Evolutionary conservation across 2,329 filamentous ascomycete species (phyloP).

Genomic region (Ploettnerulaceae sp.): DNA sequence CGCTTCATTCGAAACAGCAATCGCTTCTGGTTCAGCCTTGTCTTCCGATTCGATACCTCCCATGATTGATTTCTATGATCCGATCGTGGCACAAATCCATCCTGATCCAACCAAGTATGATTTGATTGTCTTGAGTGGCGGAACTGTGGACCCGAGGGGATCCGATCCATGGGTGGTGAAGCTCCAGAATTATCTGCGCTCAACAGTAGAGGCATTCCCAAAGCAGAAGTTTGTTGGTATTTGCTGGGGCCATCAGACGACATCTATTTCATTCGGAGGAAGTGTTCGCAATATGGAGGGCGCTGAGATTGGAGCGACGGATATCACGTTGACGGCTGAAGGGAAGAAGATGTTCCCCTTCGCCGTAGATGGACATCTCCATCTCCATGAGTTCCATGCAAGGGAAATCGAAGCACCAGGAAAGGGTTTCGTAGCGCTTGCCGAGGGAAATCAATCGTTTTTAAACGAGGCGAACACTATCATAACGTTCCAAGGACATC

Average conservation of each 20-base stretch:
- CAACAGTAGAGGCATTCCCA: conserved; percentile 30
- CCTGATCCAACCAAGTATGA: conserved; percentile 39
- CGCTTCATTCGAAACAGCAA: conserved; percentile 11
- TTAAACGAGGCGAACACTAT: conserved; percentile 38
- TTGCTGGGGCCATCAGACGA: conserved; percentile 44
- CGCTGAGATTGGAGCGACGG: conserved; percentile 39
- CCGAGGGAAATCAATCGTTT: conserved; percentile 38
- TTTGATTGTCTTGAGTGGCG: conserved; percentile 41
- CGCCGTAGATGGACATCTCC: conserved; percentile 4
- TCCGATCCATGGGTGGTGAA: conserved; percentile 39
- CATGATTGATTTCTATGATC: conserved; percentile 29
- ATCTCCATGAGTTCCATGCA: conserved; percentile 41
- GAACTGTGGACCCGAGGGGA: conserved; percentile 40
- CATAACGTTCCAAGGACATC: conserved; percentile 43
- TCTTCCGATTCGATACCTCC: background rate
- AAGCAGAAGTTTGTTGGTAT: conserved; percentile 36
- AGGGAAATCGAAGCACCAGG: conserved; percentile 36
- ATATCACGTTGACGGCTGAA: conserved; percentile 36
- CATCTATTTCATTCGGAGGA: conserved; percentile 38
- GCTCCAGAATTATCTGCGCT: conserved; percentile 38
- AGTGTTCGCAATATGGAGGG: conserved; percentile 35
- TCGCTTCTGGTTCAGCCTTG: conserved; percentile 11
- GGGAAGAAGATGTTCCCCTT: conserved; percentile 38
- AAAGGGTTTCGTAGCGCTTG: conserved; percentile 35
- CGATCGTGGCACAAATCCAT: conserved; percentile 24